A percentile compares a stretch with the other conserved stretches of the same genome.
Conservation (phyloP, 768 basidiomycete species). For the Trametes sanguinea region DNA sequence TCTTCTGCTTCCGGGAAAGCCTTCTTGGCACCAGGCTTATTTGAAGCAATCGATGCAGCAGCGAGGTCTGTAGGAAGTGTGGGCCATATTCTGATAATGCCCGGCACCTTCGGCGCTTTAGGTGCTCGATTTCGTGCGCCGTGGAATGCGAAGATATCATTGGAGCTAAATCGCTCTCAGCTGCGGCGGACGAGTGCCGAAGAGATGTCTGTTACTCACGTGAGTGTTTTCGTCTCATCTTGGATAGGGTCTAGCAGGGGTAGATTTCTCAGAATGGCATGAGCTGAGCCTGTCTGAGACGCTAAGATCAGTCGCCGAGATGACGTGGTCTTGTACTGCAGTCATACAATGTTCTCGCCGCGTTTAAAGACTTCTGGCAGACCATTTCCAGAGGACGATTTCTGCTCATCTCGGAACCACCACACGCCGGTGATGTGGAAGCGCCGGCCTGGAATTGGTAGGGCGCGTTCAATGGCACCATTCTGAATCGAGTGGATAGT, state of each 20-base stretch:
- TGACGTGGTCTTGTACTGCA: neutral
- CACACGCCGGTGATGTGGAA: slow-evolving; percentile 55
- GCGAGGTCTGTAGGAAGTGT: slow-evolving; percentile 55
- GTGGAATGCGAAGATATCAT: slow-evolving; percentile 82
- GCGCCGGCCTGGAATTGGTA: slow-evolving; percentile 39
- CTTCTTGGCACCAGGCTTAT: slow-evolving; percentile 35
- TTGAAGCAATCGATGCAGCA: slow-evolving; percentile 61
- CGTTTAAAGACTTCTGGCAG: slow-evolving; percentile 81
- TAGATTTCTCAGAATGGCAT: slow-evolving; percentile 65
- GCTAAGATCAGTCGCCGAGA: slow-evolving; percentile 14
- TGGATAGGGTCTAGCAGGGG: slow-evolving; percentile 72
- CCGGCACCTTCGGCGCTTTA: slow-evolving; percentile 51
- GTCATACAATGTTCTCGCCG: slow-evolving; percentile 59
- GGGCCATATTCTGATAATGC: slow-evolving; percentile 69
- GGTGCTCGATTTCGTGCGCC: slow-evolving; percentile 56
- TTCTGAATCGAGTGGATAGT: slow-evolving; percentile 80
- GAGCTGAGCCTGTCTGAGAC: slow-evolving; percentile 72
- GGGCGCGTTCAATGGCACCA: slow-evolving; percentile 55
- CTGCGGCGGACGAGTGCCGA: neutral
- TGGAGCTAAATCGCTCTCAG: slow-evolving; percentile 50
- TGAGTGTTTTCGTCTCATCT: slow-evolving; percentile 65
- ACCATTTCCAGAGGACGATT: slow-evolving; percentile 37
- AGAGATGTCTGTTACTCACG: slow-evolving; percentile 46
- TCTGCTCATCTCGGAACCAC: slow-evolving; percentile 65
- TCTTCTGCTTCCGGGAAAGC: slow-evolving; percentile 39